Base-by-base conservation (phyloP, 768 basidiomycete species). In the Phlegmacium glaucopus region DNA sequence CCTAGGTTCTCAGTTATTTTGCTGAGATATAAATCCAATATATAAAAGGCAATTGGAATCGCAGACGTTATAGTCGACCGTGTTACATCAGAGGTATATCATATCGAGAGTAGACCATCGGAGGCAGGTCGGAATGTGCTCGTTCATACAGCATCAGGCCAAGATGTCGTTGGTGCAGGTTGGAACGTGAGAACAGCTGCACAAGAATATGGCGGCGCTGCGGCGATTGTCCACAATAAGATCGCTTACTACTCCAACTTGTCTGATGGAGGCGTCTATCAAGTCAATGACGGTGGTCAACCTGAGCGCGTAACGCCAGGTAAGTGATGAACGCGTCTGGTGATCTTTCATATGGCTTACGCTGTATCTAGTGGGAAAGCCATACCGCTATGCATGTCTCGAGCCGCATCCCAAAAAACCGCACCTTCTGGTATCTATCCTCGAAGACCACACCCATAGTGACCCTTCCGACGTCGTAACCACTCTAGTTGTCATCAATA, bases 171-270 rank as follows among this genome's bases (percentile, higher is more conserved):
- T 6, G 72, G 72, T 4, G 58, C 64, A 30, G 74, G 71, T 0
- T 84, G 74, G 70, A 82, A 82, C 56, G 77, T 76, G 3, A 68
- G 67, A 79, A 72, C 75, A 0, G 58, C 72, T 8, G 83, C 86
- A 6, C 76, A 85, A n/a, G 84, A 85, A 59, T 87, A 86, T 41
- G 85, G 86, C 0, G 85, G 85, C n/a, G 76, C 70, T 3, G 66
- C 79, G 3, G 78, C 78, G 1, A 67, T 74, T n/a, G 78, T 76
- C 1, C 61, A 75, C 44, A 69, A 64, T 22, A 74, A 70, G 4
- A 61, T 65, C 9, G 59, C 76, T 4, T 79, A 79, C 62, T 87
- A 84, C 59, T 80, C 81, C 8, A 67, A 82, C 57, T 63, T 69
- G 18, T 41, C 45, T 9, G 78, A 81, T 57, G 72, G 74, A 1